A percentile compares a stretch with the other conserved stretches of the same genome.
These are phyloP conservation scores for Fusarium sp. DNA, from an alignment of 2,329 filamentous ascomycete genomes.

Conservation along the genomic window DNA sequence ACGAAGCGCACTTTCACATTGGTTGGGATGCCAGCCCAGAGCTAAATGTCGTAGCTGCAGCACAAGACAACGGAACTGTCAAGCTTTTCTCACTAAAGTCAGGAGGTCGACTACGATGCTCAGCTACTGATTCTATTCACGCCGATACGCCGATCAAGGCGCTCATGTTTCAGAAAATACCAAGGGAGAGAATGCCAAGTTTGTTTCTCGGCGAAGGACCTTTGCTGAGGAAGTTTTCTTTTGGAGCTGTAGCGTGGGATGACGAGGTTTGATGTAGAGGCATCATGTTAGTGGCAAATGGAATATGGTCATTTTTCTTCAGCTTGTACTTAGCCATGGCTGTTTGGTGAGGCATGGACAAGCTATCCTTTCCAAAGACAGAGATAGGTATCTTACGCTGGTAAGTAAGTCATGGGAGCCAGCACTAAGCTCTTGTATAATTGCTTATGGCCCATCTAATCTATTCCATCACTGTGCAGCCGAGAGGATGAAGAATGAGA, in stretches of 20 bases:
- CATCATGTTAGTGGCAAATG: too few relatives aligned
- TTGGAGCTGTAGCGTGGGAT: constrained; percentile 54
- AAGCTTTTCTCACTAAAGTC: constrained; percentile 65
- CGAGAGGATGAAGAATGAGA: too few relatives aligned
- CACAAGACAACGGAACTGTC: constrained; percentile 66
- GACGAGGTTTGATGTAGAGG: constrained; percentile 58
- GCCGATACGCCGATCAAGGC: constrained; percentile 57
- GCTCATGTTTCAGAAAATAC: constrained; percentile 63
- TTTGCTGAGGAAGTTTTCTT: constrained; percentile 61
- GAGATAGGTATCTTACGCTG: too few relatives aligned
- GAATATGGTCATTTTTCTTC: too few relatives aligned
- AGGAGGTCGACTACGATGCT: constrained; percentile 57
- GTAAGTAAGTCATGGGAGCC: too few relatives aligned
- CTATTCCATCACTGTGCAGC: too few relatives aligned
- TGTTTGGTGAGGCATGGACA: too few relatives aligned
- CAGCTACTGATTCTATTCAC: constrained; percentile 46
- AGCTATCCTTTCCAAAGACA: too few relatives aligned
- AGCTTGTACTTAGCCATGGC: too few relatives aligned
- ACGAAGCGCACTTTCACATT: constrained; percentile 63
- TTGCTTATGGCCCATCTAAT: too few relatives aligned
- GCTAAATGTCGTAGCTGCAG: constrained; percentile 68
- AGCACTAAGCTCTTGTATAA: too few relatives aligned
- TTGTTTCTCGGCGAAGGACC: constrained; percentile 62
- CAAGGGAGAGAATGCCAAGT: constrained; percentile 61
- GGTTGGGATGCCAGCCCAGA: constrained; percentile 67